Evolutionary conservation across 208 protist species (phyloP).

Genomic region (Naegleria lovaniensis): DNA sequence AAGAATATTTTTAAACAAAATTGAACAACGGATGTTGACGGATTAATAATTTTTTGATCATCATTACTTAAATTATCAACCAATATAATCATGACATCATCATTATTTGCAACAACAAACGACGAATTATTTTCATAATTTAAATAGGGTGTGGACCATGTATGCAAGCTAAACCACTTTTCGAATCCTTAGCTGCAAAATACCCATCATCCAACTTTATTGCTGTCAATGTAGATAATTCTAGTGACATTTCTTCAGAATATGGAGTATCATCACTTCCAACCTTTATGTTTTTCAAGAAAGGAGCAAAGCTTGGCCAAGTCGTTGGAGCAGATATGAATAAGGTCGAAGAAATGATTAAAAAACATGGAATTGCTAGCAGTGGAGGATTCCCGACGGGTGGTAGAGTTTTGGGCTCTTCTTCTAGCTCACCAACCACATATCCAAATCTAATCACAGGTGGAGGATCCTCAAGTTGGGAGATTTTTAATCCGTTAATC

Average conservation of each 20-base stretch:
- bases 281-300: background rate
- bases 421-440: background rate
- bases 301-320: background rate
- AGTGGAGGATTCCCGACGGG: background rate
- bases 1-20: background rate
- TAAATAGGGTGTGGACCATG: conserved; percentile 7
- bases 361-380: background rate
- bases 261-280: background rate
- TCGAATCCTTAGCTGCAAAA: background rate
- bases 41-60: background rate
- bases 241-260: background rate
- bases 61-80: background rate
- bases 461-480: background rate
- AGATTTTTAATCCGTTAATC: background rate
- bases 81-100: background rate
- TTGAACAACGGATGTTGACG: too few relatives aligned
- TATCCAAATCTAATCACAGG: background rate
- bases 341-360: background rate
- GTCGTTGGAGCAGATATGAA: background rate
- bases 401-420: background rate
- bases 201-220: background rate
- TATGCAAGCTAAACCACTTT: background rate
- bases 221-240: background rate
- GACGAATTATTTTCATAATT: background rate
- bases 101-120: background rate